Evolutionary conservation across 495 filamentous ascomycete species (phyloP), one percentile per base, ranked within the genome.

Genomic region (Barbatosphaeria neglecta): DNA sequence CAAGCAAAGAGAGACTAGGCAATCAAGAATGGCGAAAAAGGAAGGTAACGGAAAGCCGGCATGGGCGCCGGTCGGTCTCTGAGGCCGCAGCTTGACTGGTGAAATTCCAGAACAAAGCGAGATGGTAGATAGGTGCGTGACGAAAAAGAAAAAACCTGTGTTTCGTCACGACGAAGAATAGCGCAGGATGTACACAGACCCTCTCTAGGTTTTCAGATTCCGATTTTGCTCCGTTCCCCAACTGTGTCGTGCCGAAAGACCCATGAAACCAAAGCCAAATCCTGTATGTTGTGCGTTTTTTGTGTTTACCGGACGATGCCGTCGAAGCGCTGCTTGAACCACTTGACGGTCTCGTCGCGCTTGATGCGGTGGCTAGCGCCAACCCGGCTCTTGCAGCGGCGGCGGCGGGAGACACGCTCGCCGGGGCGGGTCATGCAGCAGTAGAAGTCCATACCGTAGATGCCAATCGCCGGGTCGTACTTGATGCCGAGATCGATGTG

Each of bases 361-460:
- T 78, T 86, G 80, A 99, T 95, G 60, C 82, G 82, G 83, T 99
- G 93, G 66, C 73, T 74, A 60, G 84, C 65, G 63, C 93, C 93
- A 63, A 99, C 81, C 59, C 71, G 74, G 74, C 81, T 74, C 78
- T 93, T 85, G 77, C 74, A 79, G 61, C 90, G 87, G 63, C 90
- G 82, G 60, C 93, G 88, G 77, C 86, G 89, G 66, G 89, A 82
- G 65, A 99, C 88, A 67, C 92, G 89, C 80, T 93, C 87, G 75
- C 93, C 93, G 51, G 90, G 93, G 59, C 93, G 88, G 77, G 87
- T 73, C 93, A 99, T 99, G 87, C 90, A 96, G 85, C 83, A 87
- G 84, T 95, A 99, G 81, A 99, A 99, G 78, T 99, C 93, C 93
- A 99, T 99, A 72, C 93, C 93, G 80, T 99, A 99, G 74, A 99